Evolutionary conservation across 2,329 filamentous ascomycete species (phyloP), one percentile per base, ranked within the genome.

Genomic region (Rutstroemia sp.): DNA sequence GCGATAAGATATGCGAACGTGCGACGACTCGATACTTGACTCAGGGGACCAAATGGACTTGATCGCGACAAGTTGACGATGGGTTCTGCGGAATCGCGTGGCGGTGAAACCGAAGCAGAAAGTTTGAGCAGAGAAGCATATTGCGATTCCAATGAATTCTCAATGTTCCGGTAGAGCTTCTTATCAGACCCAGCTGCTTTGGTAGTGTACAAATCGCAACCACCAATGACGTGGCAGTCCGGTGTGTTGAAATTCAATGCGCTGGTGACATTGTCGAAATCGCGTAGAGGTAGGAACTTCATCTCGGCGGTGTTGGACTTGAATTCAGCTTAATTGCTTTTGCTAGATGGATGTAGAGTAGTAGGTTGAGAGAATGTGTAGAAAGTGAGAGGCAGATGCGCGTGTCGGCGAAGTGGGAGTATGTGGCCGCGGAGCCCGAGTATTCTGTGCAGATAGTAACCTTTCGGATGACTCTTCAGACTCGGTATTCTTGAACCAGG

Each of bases 1-100:
- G 94, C 94, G 65, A 99, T 97, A 52, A 99, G 76, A 71, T 97
- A 97, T 46, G 94, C 92, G 72, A 95, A 97, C 0, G 90, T 96
- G 63, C 92, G 85, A 39, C 94, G 88, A 68, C 90, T 94, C 48
- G 89, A 89, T 50, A 91, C 83, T 66, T 96, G 88, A 59, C 88
- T 92, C 58, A 99, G 80, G 16, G 89, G 87, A 18, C 94, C 94
- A 68, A 99, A 99, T 2, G 94, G 90, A 69, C 90, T 96, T 6
- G 90, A 89, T 58, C 90, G 85, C 8, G 88, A 91, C 49, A 96
- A 79, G 74, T 95, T 85, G 69, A 94, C 68, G 55, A 77, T 59
- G 66, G 73, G 78, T 18, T 85, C 83, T 70, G 88, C 83, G 60
- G 87, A 80, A 57, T 85, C 85, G 63, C 91, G 85, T 1, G 91